Evolutionary conservation across 768 basidiomycete species (phyloP).

Genomic region (Coprinellus micaceus): DNA sequence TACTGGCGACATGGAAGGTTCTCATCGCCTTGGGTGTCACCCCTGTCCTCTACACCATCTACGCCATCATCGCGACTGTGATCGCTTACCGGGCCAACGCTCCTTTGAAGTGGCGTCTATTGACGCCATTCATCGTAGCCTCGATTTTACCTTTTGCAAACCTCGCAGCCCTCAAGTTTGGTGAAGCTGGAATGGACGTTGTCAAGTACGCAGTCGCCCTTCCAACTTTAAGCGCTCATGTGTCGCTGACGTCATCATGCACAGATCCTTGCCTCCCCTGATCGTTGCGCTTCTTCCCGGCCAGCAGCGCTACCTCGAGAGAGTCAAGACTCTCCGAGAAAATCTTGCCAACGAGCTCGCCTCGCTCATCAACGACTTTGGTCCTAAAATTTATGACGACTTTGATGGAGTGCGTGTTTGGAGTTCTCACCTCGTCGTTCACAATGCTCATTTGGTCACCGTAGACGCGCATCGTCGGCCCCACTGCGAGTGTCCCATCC

Average conservation of each 20-base stretch:
- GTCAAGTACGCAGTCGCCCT: slow-evolving; percentile 71
- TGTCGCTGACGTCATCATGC: slow-evolving; percentile 1
- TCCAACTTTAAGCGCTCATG: background rate
- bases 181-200: slow-evolving; percentile 96
- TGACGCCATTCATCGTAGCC: slow-evolving; percentile 76
- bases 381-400: slow-evolving; percentile 81
- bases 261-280: slow-evolving; percentile 84
- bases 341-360: slow-evolving; percentile 81
- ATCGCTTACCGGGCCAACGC: slow-evolving; percentile 66
- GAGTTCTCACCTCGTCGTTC: slow-evolving; percentile 8
- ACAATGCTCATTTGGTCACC: background rate
- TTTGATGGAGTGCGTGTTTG: slow-evolving; percentile 64
- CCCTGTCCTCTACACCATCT: slow-evolving; percentile 80
- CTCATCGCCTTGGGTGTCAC: slow-evolving; percentile 89
- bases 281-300: slow-evolving; percentile 86
- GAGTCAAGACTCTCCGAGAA: slow-evolving; percentile 69
- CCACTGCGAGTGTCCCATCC: slow-evolving; percentile 82
- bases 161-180: slow-evolving; percentile 92
- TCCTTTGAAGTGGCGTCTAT: slow-evolving; percentile 59
- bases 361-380: slow-evolving; percentile 81
- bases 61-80: slow-evolving; percentile 74
- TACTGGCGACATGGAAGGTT: slow-evolving; percentile 97
- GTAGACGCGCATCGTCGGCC: slow-evolving; percentile 76
- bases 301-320: slow-evolving; percentile 75
- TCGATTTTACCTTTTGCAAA: slow-evolving; percentile 81